These are phyloP conservation scores for Porogramme epimiltina DNA, from an alignment of 1,284 basidiomycete species.

Conservation along the genomic window DNA sequence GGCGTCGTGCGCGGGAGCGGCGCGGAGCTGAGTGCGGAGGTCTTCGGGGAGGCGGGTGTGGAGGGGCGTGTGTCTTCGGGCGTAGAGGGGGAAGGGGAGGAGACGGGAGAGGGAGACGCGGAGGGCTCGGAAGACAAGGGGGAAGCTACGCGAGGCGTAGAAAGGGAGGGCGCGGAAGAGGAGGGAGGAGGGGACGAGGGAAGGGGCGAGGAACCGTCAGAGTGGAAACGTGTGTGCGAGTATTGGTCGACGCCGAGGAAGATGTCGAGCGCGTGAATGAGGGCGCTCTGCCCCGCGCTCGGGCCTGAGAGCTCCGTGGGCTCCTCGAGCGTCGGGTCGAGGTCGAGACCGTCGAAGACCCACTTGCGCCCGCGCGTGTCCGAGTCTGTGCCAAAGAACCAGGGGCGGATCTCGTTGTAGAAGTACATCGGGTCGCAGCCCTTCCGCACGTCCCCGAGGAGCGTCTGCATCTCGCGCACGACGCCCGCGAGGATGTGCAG, in stretches of 20 bases:
- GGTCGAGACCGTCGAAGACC: conserved; percentile 79
- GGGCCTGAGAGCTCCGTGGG: conserved; percentile 81
- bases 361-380: conserved; percentile 62
- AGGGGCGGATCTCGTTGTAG: conserved; percentile 86
- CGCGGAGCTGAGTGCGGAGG: neutral
- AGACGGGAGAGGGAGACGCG: neutral
- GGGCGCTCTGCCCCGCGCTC: conserved; percentile 87
- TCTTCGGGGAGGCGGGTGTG: conserved; percentile 2
- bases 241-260: conserved; percentile 85
- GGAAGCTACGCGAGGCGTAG: too few species aligned
- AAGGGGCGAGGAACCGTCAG: conserved; percentile 11
- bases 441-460: conserved; percentile 69
- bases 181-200: conserved; percentile 17
- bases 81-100: conserved; percentile 9
- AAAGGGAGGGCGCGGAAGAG: neutral
- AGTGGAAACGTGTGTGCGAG: conserved; percentile 38
- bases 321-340: conserved; percentile 45
- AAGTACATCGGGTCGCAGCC: conserved; percentile 83
- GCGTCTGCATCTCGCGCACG: conserved; percentile 62
- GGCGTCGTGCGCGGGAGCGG: conserved; percentile 33
- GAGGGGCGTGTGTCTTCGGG: conserved; percentile 21
- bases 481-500: conserved; percentile 67
- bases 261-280: conserved; percentile 88
- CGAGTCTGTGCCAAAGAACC: conserved; percentile 88
- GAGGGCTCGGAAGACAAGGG: neutral